Evolutionary conservation across 148 eudicot genomes (phyloP).

Genomic region (Camellia lanceoleosa): DNA sequence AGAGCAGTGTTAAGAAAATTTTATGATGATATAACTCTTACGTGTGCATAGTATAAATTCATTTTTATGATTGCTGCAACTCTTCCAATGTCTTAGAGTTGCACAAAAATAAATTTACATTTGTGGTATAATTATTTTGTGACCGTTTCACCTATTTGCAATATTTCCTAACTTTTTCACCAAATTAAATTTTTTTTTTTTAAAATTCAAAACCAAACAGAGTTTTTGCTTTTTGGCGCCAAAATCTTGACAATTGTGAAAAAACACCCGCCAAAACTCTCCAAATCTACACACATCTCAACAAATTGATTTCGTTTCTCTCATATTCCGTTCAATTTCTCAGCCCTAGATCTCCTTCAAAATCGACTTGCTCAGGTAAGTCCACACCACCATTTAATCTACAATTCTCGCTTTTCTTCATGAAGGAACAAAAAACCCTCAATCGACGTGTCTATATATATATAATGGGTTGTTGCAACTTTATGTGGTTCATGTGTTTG

Average conservation of each 20-base stretch:
- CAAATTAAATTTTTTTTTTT: no score
- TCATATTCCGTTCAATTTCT: background rate
- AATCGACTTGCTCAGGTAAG: background rate
- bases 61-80: no score
- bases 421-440: background rate
- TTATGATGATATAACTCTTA: no score
- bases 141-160: no score
- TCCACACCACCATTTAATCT: background rate
- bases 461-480: background rate
- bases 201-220: no score
- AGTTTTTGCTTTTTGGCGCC: background rate
- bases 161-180: no score
- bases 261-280: constrained; percentile 4
- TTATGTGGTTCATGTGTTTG: background rate
- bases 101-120: no score
- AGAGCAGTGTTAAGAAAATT: no score
- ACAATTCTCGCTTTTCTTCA: background rate
- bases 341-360: background rate
- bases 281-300: background rate
- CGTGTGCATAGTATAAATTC: no score
- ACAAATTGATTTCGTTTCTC: no score
- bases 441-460: background rate
- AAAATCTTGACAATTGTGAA: background rate
- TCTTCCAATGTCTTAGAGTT: no score
- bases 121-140: no score